Conservation (phyloP, 306 rosid species). For the Dryas alaskensis region DNA sequence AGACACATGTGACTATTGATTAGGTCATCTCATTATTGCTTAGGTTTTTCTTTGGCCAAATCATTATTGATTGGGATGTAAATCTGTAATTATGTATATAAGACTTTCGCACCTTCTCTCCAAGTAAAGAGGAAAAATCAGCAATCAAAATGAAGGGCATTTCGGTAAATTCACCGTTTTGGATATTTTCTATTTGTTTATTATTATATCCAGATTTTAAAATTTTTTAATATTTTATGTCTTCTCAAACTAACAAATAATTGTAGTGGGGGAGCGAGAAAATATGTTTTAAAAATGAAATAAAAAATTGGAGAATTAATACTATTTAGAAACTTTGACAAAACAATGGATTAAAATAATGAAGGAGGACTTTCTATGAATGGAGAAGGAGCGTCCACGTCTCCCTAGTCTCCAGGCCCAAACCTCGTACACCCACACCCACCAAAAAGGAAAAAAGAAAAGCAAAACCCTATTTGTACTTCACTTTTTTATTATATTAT, state of each 20-base stretch:
- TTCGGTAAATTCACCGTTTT: not conserved
- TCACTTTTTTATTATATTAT: not conserved
- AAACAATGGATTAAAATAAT: slow-evolving; percentile 28
- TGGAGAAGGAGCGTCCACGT: slow-evolving; percentile 78
- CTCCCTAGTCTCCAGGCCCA: slow-evolving; percentile 35
- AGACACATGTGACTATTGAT: too few species aligned
- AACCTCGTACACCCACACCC: slow-evolving; percentile 63
- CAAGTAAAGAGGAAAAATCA: not conserved
- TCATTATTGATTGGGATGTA: too few species aligned
- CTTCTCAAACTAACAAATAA: slow-evolving; percentile 31
- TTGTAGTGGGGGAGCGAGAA: slow-evolving; percentile 24
- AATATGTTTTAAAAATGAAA: slow-evolving; percentile 20
- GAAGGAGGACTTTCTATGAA: slow-evolving; percentile 35
- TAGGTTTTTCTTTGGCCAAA: too few species aligned
- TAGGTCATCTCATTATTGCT: too few species aligned
- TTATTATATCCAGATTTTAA: too few species aligned
- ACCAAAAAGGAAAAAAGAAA: not conserved
- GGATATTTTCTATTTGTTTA: not conserved
- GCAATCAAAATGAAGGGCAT: not conserved
- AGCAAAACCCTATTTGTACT: not conserved
- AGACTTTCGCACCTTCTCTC: too few species aligned
- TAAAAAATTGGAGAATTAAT: slow-evolving; percentile 21
- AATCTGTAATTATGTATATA: too few species aligned
- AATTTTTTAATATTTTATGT: not conserved
- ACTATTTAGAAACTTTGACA: slow-evolving; percentile 32